Evolutionary conservation across 108 stramenopile species (phyloP).

Genomic region (Cyclotella distinguenda): DNA sequence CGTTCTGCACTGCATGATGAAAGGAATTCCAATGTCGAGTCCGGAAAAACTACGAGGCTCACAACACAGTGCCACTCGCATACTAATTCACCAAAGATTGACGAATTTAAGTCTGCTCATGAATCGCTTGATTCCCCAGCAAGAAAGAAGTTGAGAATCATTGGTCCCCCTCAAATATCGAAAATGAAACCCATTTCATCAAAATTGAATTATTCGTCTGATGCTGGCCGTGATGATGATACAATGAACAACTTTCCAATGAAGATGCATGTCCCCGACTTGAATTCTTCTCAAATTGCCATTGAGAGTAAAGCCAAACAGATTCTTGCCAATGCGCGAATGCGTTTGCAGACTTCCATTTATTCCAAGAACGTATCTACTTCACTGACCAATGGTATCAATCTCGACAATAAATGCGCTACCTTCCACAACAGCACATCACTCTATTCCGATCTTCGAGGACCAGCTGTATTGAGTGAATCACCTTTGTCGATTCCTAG

Average conservation of each 20-base stretch:
- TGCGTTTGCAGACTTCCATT: constrained; percentile 26
- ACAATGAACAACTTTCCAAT: not conserved
- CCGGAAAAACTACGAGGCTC: not conserved
- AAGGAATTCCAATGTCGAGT: not conserved
- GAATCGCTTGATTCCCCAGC: not conserved
- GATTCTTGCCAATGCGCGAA: constrained; percentile 40
- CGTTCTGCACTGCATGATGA: not conserved
- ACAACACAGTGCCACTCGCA: constrained; percentile 15
- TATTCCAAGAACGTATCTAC: not conserved
- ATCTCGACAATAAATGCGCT: too few species aligned
- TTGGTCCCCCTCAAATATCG: constrained; percentile 16
- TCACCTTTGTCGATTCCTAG: constrained; percentile 38
- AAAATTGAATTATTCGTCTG: too few species aligned
- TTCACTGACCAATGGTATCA: too few species aligned
- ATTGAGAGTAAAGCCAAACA: constrained; percentile 38
- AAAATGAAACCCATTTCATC: too few species aligned
- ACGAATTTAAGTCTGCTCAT: not conserved
- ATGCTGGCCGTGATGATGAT: too few species aligned
- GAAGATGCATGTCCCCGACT: constrained; percentile 1
- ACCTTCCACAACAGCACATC: not conserved
- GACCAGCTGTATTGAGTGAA: constrained; percentile 39
- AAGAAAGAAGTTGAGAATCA: constrained; percentile 21
- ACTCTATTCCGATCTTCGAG: not conserved
- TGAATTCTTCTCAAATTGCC: not conserved
- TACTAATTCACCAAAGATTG: constrained; percentile 37